Base-by-base conservation (phyloP, 2,329 filamentous ascomycete genomes). In the Ophiosphaerella herpotricha region DNA sequence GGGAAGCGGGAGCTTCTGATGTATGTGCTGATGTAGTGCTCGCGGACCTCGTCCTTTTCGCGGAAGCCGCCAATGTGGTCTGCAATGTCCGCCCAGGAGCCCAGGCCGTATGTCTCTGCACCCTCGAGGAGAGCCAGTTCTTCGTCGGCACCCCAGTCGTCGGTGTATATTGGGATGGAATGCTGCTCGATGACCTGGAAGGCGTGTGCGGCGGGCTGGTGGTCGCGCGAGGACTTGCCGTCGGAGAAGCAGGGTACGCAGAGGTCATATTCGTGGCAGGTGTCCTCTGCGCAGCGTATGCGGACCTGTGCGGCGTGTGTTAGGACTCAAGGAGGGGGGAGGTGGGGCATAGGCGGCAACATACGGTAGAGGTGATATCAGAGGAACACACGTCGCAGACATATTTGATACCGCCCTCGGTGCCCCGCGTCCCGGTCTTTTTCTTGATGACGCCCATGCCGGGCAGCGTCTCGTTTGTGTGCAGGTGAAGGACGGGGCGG, bases 111-210 rank as follows among this genome's bases (percentile, higher is more conserved):
- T 50, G 91, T 96, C 74, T 99, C 94, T 9, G 91, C 91, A 18
- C 94, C 94, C 76, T 99, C 94, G 0, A 99, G 77, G 45, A 99
- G 78, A 5, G 97, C 78, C n/a, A 97, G 76, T 74, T 99, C 94
- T 72, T 99, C 94, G 70, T 99, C 94, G 21, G 94, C 94, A 44
- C 94, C 94, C 94, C 94, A 99, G 68, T 96, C 92, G 50, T 85
- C 83, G 60, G 92, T 88, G 67, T 96, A 99, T 50, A 99, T 97
- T 1, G 94, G 94, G 42, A 99, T 96, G 0, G 93, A 97, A 70
- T 99, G 96, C 67, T 97, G 94, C 73, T 99, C 94, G 59, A 99
- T 97, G 31, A 99, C 94, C 56, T 90, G 88, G 73, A 87, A 99
- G 12, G 90, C 81, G 75, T 99, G 94, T 11, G 89, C 89, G 5